Conservation (phyloP, 371 early-diverging fungal genomes). For the Smittium mucronatum region DNA sequence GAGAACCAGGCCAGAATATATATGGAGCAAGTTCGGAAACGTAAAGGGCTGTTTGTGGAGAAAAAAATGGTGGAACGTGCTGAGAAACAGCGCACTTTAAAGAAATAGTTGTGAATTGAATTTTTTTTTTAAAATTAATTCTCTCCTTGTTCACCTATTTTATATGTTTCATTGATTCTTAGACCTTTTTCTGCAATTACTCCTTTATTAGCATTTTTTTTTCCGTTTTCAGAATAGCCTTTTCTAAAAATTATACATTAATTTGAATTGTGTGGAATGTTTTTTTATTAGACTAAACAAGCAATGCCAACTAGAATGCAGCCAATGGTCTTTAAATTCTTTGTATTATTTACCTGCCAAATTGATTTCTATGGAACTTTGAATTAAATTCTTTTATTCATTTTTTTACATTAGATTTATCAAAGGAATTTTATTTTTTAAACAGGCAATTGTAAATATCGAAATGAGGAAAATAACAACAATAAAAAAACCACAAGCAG, state of each 20-base stretch:
- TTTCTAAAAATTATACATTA: too few relatives aligned
- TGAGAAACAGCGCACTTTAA: conserved; percentile 85
- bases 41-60: conserved; percentile 88
- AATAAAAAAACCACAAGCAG: conserved; percentile 18
- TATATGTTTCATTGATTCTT: background rate
- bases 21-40: conserved; percentile 84
- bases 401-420: background rate
- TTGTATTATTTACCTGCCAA: background rate
- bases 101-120: conserved; percentile 33
- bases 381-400: background rate
- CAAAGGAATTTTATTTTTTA: background rate
- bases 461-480: conserved; percentile 4
- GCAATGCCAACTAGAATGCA: too few relatives aligned
- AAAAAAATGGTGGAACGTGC: conserved; percentile 81
- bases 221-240: too few relatives aligned
- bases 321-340: too few relatives aligned
- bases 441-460: too few relatives aligned
- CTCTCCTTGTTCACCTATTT: background rate
- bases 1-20: conserved; percentile 93
- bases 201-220: too few relatives aligned
- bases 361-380: background rate
- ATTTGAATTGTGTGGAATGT: too few relatives aligned
- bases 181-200: too few relatives aligned
- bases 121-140: background rate
- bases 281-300: too few relatives aligned